Percentiles rank a stretch among this genome's conserved stretches.
Conservation (phyloP, 2,329 filamentous ascomycete species). For the Paradendryphiella salina region DNA sequence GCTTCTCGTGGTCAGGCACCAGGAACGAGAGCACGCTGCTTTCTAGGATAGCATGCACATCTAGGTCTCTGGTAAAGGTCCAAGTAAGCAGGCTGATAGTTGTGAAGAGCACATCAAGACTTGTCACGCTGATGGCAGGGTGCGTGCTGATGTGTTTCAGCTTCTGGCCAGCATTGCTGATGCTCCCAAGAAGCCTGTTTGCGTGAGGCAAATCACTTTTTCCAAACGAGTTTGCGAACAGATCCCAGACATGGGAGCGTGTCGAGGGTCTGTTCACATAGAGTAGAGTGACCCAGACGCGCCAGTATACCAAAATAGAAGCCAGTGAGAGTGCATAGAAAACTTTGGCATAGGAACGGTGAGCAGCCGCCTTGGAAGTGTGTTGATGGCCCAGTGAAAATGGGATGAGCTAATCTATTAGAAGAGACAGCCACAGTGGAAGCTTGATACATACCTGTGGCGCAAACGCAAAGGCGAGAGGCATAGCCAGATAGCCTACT, state of each 20-base stretch:
- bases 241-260: slow-evolving; percentile 45
- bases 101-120: slow-evolving; percentile 63
- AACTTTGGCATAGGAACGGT: slow-evolving; percentile 51
- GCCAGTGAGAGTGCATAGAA: slow-evolving; percentile 55
- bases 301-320: slow-evolving; percentile 53
- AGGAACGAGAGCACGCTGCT: slow-evolving; percentile 39
- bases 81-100: slow-evolving; percentile 59
- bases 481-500: slow-evolving; percentile 34
- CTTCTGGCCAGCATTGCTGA: slow-evolving; percentile 44
- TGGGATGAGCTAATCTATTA: slow-evolving; percentile 48
- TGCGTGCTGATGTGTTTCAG: slow-evolving; percentile 58
- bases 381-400: slow-evolving; percentile 55
- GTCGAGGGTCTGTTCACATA: slow-evolving; percentile 54
- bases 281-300: slow-evolving; percentile 51
- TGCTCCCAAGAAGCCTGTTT: slow-evolving; percentile 33
- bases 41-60: slow-evolving; percentile 56
- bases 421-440: not conserved
- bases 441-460: slow-evolving; percentile 28
- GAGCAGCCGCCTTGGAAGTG: slow-evolving; percentile 45
- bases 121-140: slow-evolving; percentile 60
- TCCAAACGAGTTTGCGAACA: slow-evolving; percentile 50
- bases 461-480: slow-evolving; percentile 44
- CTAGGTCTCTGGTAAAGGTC: slow-evolving; percentile 59
- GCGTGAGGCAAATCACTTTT: slow-evolving; percentile 47
- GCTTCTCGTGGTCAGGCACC: slow-evolving; percentile 32